Conservation (phyloP, 2,329 filamentous ascomycete genomes). For the Cladosporium phlei region DNA sequence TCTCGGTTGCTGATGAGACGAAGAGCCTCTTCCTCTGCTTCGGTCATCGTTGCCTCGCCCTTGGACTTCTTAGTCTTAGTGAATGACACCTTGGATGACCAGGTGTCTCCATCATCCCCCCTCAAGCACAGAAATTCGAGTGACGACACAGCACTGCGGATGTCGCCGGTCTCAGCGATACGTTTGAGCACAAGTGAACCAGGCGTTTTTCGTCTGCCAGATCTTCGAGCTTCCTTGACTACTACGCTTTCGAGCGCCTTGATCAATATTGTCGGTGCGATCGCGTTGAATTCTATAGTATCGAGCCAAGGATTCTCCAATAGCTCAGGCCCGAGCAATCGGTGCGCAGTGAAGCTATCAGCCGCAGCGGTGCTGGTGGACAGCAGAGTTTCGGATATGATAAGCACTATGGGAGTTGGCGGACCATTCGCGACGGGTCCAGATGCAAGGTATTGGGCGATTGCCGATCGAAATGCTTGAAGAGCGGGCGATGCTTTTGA, state of each 20-base stretch:
- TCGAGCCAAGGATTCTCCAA: constrained; percentile 72
- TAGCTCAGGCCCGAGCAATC: constrained; percentile 81
- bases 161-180: constrained; percentile 82
- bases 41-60: constrained; percentile 61
- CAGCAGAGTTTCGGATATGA: constrained; percentile 85
- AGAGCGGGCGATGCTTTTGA: constrained; percentile 40
- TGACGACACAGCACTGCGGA: constrained; percentile 85
- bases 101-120: constrained; percentile 67
- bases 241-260: constrained; percentile 81
- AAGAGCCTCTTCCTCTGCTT: constrained; percentile 72
- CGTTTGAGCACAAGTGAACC: constrained; percentile 72
- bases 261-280: constrained; percentile 77
- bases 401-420: constrained; percentile 67
- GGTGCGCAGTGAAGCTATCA: constrained; percentile 89
- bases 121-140: constrained; percentile 88
- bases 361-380: constrained; percentile 79
- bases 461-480: constrained; percentile 60
- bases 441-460: constrained; percentile 69
- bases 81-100: constrained; percentile 70
- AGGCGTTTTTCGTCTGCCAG: constrained; percentile 68
- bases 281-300: constrained; percentile 85
- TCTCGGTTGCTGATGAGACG: constrained; percentile 81
- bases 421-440: constrained; percentile 12
- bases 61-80: constrained; percentile 61
- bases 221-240: constrained; percentile 76